phyloP scores from a whole-genome alignment of 352 stramenopile genomes.

The Phytophthora palmivora region DNA sequence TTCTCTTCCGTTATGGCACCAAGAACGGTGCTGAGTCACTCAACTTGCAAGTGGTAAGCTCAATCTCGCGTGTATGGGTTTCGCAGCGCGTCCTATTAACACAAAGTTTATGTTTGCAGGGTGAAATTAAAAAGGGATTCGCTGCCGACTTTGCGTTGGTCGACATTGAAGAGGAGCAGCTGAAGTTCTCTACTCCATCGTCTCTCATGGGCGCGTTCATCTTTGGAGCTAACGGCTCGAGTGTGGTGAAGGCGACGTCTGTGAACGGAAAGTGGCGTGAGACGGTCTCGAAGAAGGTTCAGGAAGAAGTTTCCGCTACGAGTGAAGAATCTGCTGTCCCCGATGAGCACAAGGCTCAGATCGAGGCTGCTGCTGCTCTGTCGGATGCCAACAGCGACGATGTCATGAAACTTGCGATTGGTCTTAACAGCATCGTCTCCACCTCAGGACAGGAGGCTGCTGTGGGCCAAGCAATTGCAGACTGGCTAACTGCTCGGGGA shows the following conservation, averaged over 20 bases:
- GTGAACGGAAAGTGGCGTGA: slow-evolving; percentile 78
- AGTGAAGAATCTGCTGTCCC: slow-evolving; percentile 31
- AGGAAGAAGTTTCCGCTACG: slow-evolving; percentile 1
- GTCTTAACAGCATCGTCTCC: slow-evolving; percentile 76
- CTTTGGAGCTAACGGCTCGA: slow-evolving; percentile 74
- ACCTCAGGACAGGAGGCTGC: slow-evolving; percentile 76
- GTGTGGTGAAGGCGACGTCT: slow-evolving; percentile 73
- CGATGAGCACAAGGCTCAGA: slow-evolving; percentile 51
- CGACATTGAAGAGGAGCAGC: slow-evolving; percentile 73
- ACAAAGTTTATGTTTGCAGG: slow-evolving; percentile 36
- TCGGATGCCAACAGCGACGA: slow-evolving; percentile 68
- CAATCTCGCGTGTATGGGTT: neutral
- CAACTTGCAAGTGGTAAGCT: slow-evolving; percentile 70
- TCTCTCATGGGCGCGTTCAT: slow-evolving; percentile 76
- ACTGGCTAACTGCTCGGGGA: slow-evolving; percentile 68
- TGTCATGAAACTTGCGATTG: slow-evolving; percentile 66
- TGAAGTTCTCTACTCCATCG: slow-evolving; percentile 64
- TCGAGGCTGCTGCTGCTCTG: slow-evolving; percentile 55
- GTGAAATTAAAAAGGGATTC: slow-evolving; percentile 70
- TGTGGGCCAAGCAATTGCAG: slow-evolving; percentile 68
- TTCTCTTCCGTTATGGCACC: slow-evolving; percentile 75
- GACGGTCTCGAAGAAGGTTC: slow-evolving; percentile 33
- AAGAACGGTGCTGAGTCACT: slow-evolving; percentile 70
- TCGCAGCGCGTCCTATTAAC: slow-evolving; percentile 3
- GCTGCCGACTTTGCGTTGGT: slow-evolving; percentile 77